Percentiles rank a stretch among this genome's conserved stretches.
phyloP scores from a whole-genome alignment of 2,329 filamentous ascomycete genomes.

The Aureobasidium sp. region DNA sequence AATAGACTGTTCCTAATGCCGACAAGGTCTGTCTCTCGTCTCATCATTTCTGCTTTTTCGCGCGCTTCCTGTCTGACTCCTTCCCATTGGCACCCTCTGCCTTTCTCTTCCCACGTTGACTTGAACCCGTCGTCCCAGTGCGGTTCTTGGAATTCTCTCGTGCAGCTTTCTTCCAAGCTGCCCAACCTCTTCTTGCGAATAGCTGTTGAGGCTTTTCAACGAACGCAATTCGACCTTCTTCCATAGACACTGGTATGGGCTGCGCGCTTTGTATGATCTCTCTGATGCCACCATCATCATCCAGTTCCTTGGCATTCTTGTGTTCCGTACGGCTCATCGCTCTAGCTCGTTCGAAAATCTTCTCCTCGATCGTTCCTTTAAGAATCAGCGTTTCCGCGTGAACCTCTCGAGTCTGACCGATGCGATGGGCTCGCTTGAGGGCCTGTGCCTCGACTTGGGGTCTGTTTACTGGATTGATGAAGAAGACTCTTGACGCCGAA shows the following conservation, averaged over 20 bases:
- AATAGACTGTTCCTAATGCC: neutral
- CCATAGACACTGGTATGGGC: slow-evolving; percentile 37
- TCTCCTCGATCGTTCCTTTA: slow-evolving; percentile 72
- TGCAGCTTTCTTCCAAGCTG: slow-evolving; percentile 5
- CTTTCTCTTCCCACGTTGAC: neutral
- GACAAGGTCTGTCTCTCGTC: neutral
- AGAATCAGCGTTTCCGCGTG: slow-evolving; percentile 81
- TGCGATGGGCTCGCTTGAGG: slow-evolving; percentile 79
- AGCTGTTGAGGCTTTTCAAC: slow-evolving; percentile 35
- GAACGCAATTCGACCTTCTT: slow-evolving; percentile 31
- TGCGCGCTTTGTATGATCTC: slow-evolving; percentile 50
- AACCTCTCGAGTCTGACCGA: slow-evolving; percentile 71
- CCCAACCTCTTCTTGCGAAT: slow-evolving; percentile 31
- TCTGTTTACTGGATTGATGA: slow-evolving; percentile 79
- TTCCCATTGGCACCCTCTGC: neutral
- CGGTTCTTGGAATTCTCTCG: neutral
- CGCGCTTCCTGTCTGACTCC: neutral
- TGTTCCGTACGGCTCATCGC: slow-evolving; percentile 61
- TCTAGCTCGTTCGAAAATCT: slow-evolving; percentile 64
- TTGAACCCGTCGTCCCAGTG: neutral
- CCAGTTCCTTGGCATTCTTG: slow-evolving; percentile 44
- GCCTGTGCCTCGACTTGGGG: slow-evolving; percentile 81
- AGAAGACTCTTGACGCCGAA: slow-evolving; percentile 76
- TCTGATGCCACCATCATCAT: slow-evolving; percentile 50
- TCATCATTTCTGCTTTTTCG: neutral